Conservation (phyloP, 768 basidiomycete species). For the Agaricus blazei region DNA sequence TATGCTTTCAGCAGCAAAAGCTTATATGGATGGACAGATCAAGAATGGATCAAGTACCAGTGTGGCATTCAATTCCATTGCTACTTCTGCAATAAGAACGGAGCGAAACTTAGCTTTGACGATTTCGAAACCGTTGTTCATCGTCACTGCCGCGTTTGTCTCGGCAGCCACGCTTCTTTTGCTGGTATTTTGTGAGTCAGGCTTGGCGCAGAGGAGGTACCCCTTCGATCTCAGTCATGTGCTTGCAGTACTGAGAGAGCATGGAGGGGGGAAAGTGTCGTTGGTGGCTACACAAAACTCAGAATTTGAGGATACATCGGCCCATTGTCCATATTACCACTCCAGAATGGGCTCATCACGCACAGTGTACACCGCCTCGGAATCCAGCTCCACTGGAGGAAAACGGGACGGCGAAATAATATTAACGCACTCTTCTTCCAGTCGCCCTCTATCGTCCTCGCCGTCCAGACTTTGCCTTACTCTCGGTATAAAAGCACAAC, state of each 20-base stretch:
- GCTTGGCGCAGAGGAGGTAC: constrained; percentile 4
- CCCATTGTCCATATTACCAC: no score
- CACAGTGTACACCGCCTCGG: background rate
- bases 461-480: background rate
- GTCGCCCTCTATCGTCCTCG: no score
- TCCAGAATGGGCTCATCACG: background rate
- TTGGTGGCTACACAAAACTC: background rate
- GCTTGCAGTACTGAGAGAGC: background rate
- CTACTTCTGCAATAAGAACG: background rate
- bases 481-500: background rate
- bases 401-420: background rate
- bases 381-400: background rate
- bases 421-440: no score
- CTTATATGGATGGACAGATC: constrained; percentile 4
- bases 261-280: background rate
- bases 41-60: background rate
- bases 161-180: background rate
- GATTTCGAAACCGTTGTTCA: constrained; percentile 3
- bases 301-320: no score
- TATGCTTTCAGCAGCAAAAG: constrained; percentile 9
- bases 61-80: background rate
- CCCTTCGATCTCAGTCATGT: constrained; percentile 6
- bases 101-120: constrained; percentile 4
- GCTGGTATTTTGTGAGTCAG: background rate
- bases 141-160: background rate